Evolutionary conservation across 2,329 filamentous ascomycete genomes (phyloP).

Genomic region (Clonostachys chloroleuca): DNA sequence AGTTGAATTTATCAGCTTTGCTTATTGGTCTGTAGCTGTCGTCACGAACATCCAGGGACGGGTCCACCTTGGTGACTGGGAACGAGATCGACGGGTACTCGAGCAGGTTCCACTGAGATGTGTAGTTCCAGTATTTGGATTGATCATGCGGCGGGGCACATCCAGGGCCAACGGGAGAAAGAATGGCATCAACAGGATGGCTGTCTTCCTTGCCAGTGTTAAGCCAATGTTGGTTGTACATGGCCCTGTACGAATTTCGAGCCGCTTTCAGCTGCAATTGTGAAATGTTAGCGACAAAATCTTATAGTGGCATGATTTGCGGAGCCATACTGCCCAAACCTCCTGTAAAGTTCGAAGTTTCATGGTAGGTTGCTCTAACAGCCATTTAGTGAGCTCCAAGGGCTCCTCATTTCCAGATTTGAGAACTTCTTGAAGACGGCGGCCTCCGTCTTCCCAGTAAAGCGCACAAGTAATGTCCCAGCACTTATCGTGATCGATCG

Average conservation of each 20-base stretch:
- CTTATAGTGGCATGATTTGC: not conserved
- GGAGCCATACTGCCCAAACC: not conserved
- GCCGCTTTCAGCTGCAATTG: not conserved
- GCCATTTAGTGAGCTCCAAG: not conserved
- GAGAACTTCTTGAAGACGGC: not conserved
- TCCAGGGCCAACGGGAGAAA: no score
- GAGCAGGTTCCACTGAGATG: conserved; percentile 1
- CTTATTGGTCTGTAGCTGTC: not conserved
- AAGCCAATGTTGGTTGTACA: not conserved
- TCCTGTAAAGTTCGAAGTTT: not conserved
- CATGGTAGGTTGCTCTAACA: not conserved
- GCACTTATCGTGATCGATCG: not conserved
- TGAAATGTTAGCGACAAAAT: not conserved
- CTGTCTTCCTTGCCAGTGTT: not conserved
- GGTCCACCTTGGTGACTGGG: not conserved
- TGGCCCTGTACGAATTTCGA: not conserved
- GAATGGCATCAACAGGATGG: conserved; percentile 1
- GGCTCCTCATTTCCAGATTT: not conserved
- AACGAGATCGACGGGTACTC: not conserved
- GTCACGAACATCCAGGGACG: not conserved
- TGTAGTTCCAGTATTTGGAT: not conserved
- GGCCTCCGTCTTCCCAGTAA: not conserved
- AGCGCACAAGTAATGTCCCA: not conserved
- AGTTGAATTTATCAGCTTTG: not conserved
- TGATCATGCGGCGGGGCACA: conserved; percentile 1